Conservation (phyloP, 257 asterid species). For the Ligustrum vulgare region DNA sequence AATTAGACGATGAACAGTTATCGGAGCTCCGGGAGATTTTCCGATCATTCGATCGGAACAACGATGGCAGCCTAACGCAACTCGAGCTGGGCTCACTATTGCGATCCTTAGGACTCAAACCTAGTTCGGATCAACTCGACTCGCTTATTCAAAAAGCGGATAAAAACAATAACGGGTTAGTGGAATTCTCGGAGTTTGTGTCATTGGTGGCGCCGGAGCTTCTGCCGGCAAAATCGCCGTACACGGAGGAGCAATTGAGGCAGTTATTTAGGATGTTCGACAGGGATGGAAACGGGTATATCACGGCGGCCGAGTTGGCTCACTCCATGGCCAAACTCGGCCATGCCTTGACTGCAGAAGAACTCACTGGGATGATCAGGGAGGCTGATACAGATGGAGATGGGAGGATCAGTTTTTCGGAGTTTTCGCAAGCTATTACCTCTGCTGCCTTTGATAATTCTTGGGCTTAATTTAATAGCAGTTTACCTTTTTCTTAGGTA, state of each 20-base stretch:
- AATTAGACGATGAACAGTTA: slow-evolving; percentile 76
- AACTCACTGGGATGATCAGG: slow-evolving; percentile 84
- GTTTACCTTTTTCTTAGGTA: slow-evolving; percentile 20
- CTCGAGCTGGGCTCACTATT: slow-evolving; percentile 84
- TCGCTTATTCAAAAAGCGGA: slow-evolving; percentile 75
- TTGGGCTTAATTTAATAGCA: slow-evolving; percentile 47
- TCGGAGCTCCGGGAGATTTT: slow-evolving; percentile 87
- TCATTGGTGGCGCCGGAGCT: slow-evolving; percentile 92
- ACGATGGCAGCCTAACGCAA: slow-evolving; percentile 89
- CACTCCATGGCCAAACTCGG: slow-evolving; percentile 95
- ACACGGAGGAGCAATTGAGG: slow-evolving; percentile 83
- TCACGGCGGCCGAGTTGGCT: slow-evolving; percentile 91
- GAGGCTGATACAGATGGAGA: slow-evolving; percentile 93
- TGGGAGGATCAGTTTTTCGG: slow-evolving; percentile 80
- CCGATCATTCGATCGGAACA: slow-evolving; percentile 83
- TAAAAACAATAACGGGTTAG: slow-evolving; percentile 74
- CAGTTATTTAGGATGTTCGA: slow-evolving; percentile 79
- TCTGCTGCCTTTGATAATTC: slow-evolving; percentile 93
- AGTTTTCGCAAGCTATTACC: slow-evolving; percentile 80
- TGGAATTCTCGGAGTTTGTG: slow-evolving; percentile 90
- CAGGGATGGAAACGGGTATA: slow-evolving; percentile 82
- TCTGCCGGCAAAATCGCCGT: slow-evolving; percentile 78
- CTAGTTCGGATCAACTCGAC: slow-evolving; percentile 85
- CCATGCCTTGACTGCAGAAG: slow-evolving; percentile 86
- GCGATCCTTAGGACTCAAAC: slow-evolving; percentile 80